phyloP scores from a whole-genome alignment of 2,329 filamentous ascomycete species.

The Penicillium sp. region DNA sequence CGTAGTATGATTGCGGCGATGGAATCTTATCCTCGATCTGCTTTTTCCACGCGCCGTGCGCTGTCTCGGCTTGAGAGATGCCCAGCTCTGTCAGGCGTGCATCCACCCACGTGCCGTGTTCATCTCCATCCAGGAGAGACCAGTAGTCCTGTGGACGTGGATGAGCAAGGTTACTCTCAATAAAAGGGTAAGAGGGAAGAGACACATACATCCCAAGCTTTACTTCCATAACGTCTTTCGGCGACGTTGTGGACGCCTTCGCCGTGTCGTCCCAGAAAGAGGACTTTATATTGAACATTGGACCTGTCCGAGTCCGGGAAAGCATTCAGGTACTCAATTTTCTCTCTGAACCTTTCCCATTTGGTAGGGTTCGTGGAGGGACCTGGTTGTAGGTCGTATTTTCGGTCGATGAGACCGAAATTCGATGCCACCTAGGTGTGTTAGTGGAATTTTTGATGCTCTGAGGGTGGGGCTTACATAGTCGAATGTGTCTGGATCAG shows the following conservation, averaged over 20 bases:
- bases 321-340: slow-evolving; percentile 49
- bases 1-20: slow-evolving; percentile 56
- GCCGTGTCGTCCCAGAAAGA: slow-evolving; percentile 61
- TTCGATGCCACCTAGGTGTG: slow-evolving; percentile 37
- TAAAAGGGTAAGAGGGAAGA: background rate
- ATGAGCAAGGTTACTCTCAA: background rate
- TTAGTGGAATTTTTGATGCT: slow-evolving; percentile 3
- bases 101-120: slow-evolving; percentile 56
- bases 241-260: slow-evolving; percentile 63
- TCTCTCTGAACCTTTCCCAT: slow-evolving; percentile 55
- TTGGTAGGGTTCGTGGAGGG: slow-evolving; percentile 44
- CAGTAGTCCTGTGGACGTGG: slow-evolving; percentile 51
- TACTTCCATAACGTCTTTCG: slow-evolving; percentile 57
- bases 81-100: slow-evolving; percentile 57
- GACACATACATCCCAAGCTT: slow-evolving; percentile 56
- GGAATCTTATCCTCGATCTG: slow-evolving; percentile 52
- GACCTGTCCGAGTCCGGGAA: slow-evolving; percentile 31
- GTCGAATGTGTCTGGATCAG: slow-evolving; percentile 49
- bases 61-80: slow-evolving; percentile 49
- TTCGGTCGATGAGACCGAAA: slow-evolving; percentile 51
- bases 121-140: slow-evolving; percentile 58
- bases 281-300: slow-evolving; percentile 50
- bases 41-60: slow-evolving; percentile 48
- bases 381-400: slow-evolving; percentile 44
- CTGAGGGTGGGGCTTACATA: slow-evolving; percentile 37